These are phyloP conservation scores for Crotalaria pallida DNA, from an alignment of 306 rosid genomes.

Conservation along the genomic window DNA sequence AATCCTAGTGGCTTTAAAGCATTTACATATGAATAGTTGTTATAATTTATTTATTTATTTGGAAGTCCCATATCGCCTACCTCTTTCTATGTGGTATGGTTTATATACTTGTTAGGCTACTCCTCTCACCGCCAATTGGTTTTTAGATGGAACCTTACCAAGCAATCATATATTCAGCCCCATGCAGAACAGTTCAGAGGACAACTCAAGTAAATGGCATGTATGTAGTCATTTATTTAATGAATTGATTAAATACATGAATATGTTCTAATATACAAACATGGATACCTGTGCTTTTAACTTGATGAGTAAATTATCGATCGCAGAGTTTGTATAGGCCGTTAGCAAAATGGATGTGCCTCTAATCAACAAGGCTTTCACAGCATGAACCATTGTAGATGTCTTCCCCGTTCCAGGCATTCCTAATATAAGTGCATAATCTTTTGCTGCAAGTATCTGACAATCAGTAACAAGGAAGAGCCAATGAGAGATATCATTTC, in stretches of 20 bases:
- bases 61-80: too few relatives aligned
- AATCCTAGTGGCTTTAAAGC: too few relatives aligned
- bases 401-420: conserved; percentile 99
- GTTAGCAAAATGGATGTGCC: conserved; percentile 92
- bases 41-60: too few relatives aligned
- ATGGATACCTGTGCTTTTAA: conserved; percentile 73
- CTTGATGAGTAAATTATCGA: conserved; percentile 90
- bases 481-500: conserved; percentile 13
- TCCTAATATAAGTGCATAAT: conserved; percentile 87
- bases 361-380: conserved; percentile 83
- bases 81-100: too few relatives aligned
- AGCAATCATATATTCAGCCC: not conserved
- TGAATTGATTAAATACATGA: not conserved
- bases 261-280: not conserved
- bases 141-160: too few relatives aligned
- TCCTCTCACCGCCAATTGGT: too few relatives aligned
- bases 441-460: conserved; percentile 91
- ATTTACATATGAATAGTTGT: too few relatives aligned
- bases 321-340: conserved; percentile 89
- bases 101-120: too few relatives aligned
- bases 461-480: conserved; percentile 13
- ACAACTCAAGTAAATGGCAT: conserved; percentile 5
- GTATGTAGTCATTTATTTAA: not conserved
- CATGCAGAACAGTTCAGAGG: not conserved
- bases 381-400: conserved; percentile 96